Evolutionary conservation across 73 alveolate species (phyloP), one percentile per base, ranked within the genome.

Genomic region (Paramecium caudatum): DNA sequence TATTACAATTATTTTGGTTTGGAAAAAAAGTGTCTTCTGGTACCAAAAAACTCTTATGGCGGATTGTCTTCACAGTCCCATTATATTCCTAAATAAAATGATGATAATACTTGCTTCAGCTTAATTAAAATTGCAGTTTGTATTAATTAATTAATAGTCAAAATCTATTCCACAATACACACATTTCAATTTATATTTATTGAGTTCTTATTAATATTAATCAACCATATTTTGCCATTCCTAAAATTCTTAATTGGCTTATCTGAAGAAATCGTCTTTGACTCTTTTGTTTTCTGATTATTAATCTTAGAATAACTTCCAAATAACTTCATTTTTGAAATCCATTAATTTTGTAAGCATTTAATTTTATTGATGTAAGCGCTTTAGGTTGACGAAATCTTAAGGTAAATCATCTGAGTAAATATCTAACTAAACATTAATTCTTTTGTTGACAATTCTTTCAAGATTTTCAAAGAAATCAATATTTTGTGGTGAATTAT

Each of bases 361-460:
- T 5, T 12, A 17, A 32, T 13, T 34, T 23, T 68, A 37, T 34
- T 30, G 4, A 12, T 13, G 21, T 9, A 16, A 32, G 9, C 34
- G 19, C 34, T 68, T 68, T 16, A 68, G 34, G 17, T 32, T 25
- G n/a, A 68, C 3, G 6, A 34, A 10, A 3, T 68, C 84, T 68
- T 68, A n/a, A n/a, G 84, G 84, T 23, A 68, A 68, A 68, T 68
- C 84, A 34, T 68, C 37, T 37, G 84, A 43, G 15, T 68, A 68
- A 0, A 68, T 55, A 5, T 55, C 80, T 27, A 55, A 27, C n/a
- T 55, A 55, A 10, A 27, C 30, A 10, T 55, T 55, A 7, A 55
- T 55, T 21, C 80, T 55, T 5, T 55, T 55, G 10, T 43, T 21
- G 16, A 37, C 30, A 6, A 55, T 27, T 21, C 80, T 55, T 55